Conservation (phyloP, 441 rosid genomes). For the Rhodomyrtus psidioides region DNA sequence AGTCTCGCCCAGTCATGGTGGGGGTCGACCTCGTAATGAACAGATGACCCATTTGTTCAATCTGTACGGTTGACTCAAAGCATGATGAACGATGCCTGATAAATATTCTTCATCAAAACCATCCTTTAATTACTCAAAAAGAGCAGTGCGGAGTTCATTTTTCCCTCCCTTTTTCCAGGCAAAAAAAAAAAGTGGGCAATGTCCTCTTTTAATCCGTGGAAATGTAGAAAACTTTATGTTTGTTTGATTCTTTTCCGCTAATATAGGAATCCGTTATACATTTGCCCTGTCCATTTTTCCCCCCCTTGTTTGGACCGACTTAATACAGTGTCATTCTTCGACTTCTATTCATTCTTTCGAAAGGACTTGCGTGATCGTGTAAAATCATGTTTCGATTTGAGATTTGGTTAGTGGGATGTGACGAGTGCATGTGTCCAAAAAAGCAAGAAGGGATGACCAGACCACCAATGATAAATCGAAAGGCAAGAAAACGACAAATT, state of each 20-base stretch:
- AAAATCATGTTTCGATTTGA: background rate
- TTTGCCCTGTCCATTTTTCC: background rate
- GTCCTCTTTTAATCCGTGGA: background rate
- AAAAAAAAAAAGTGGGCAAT: background rate
- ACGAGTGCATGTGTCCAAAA: background rate
- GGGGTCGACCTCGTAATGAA: too few species aligned
- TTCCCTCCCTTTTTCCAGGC: background rate
- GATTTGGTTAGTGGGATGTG: background rate
- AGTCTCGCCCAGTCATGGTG: too few species aligned
- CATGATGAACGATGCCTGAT: background rate
- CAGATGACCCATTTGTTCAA: rapidly evolving
- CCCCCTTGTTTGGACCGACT: background rate
- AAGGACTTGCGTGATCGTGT: background rate
- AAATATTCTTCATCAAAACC: background rate
- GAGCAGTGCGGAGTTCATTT: too few species aligned
- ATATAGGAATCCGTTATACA: background rate
- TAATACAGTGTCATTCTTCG: background rate
- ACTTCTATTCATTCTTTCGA: background rate
- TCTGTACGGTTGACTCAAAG: background rate
- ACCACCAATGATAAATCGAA: background rate
- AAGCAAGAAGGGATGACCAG: background rate
- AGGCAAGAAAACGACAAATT: background rate
- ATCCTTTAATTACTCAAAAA: background rate
- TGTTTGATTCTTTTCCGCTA: background rate
- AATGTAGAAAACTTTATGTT: background rate